Percentiles rank a stretch among this genome's conserved stretches.
Conservation (phyloP, 164 flowering plant species). For the Nymphaea colorata region DNA sequence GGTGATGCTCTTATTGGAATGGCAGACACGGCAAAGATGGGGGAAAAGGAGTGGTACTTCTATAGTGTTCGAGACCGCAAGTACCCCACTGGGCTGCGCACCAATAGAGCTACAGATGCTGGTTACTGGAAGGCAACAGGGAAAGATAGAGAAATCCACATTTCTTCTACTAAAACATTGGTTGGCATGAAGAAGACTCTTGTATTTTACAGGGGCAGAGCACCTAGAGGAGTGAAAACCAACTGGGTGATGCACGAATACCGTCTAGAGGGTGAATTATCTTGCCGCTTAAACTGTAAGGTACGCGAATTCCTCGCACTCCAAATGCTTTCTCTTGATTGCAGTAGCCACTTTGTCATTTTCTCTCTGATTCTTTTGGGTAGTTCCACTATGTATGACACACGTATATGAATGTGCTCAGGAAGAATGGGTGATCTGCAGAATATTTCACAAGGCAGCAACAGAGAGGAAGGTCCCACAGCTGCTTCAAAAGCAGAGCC, state of each 20-base stretch:
- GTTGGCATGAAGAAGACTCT: slow-evolving; percentile 83
- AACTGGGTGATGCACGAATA: slow-evolving; percentile 92
- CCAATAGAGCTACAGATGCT: slow-evolving; percentile 75
- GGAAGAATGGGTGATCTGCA: slow-evolving; percentile 88
- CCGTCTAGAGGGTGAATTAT: slow-evolving; percentile 65
- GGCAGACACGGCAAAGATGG: slow-evolving; percentile 65
- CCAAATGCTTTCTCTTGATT: background rate
- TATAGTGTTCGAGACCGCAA: slow-evolving; percentile 69
- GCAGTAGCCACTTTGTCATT: background rate
- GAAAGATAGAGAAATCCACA: slow-evolving; percentile 55
- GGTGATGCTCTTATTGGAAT: background rate
- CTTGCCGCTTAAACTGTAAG: slow-evolving; percentile 52
- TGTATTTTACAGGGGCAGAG: slow-evolving; percentile 77
- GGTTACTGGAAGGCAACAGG: slow-evolving; percentile 94
- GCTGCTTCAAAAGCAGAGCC: slow-evolving; percentile 13
- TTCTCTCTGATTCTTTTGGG: background rate
- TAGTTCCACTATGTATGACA: slow-evolving; percentile 1
- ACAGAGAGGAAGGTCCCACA: slow-evolving; percentile 32
- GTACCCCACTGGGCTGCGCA: slow-evolving; percentile 71
- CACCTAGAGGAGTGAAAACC: slow-evolving; percentile 67
- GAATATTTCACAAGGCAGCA: slow-evolving; percentile 44
- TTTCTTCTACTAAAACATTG: slow-evolving; percentile 26
- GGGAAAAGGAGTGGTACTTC: slow-evolving; percentile 82
- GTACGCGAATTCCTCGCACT: slow-evolving; percentile 12
- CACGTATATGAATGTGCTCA: slow-evolving; percentile 22